Evolutionary conservation across 768 basidiomycete genomes (phyloP).

Genomic region (Gymnopilus junonius): DNA sequence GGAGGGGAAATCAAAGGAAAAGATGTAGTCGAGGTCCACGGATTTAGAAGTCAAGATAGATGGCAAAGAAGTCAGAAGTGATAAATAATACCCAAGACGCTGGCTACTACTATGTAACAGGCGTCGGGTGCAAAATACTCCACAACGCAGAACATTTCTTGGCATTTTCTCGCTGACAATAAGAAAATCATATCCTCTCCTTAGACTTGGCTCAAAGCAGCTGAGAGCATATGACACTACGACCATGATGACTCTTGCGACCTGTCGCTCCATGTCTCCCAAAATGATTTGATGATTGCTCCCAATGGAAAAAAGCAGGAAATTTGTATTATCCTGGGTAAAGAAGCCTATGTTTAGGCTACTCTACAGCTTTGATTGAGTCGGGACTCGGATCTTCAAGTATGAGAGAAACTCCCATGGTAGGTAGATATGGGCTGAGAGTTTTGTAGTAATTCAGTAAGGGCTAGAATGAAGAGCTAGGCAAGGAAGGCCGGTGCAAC

Average conservation of each 20-base stretch:
- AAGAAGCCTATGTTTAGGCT: neutral
- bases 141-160: neutral
- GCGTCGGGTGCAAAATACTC: too few species aligned
- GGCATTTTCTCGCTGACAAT: neutral
- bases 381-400: neutral
- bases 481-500: too few species aligned
- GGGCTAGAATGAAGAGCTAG: too few species aligned
- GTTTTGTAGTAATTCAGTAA: too few species aligned
- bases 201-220: too few species aligned
- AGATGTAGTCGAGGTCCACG: neutral
- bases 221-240: neutral
- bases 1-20: neutral
- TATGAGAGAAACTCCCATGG: neutral
- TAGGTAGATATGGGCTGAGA: neutral
- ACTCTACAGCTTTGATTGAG: neutral
- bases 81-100: neutral
- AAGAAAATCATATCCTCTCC: neutral
- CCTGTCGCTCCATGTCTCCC: neutral
- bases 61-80: neutral
- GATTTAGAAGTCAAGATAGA: neutral
- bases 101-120: too few species aligned
- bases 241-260: neutral
- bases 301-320: neutral
- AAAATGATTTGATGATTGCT: neutral
- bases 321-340: neutral